Evolutionary conservation across 164 flowering plant species (phyloP).

Genomic region (Umbilicus rupestris): DNA sequence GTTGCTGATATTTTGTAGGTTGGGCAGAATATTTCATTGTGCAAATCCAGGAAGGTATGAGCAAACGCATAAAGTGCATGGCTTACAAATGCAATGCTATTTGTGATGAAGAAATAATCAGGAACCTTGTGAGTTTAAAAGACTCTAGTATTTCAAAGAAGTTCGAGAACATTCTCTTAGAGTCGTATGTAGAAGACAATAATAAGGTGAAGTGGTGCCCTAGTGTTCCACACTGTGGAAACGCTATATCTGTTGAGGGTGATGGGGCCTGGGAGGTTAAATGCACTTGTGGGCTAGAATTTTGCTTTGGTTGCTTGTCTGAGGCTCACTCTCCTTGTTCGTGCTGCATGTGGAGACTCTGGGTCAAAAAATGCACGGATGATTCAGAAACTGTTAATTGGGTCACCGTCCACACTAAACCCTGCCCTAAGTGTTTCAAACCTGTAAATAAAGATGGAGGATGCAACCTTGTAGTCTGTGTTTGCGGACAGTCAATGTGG

Average conservation of each 20-base stretch:
- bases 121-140: constrained; percentile 46
- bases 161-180: constrained; percentile 72
- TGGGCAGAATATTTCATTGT: constrained; percentile 77
- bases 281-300: constrained; percentile 74
- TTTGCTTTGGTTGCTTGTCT: constrained; percentile 72
- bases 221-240: constrained; percentile 89
- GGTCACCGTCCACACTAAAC: constrained; percentile 74
- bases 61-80: constrained; percentile 82
- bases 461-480: constrained; percentile 66
- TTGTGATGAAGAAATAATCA: constrained; percentile 70
- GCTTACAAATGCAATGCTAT: constrained; percentile 76
- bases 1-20: constrained; percentile 20
- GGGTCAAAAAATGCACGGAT: constrained; percentile 70
- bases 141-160: constrained; percentile 59
- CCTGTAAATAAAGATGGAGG: constrained; percentile 90
- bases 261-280: constrained; percentile 71
- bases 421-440: constrained; percentile 83
- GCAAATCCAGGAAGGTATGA: constrained; percentile 80
- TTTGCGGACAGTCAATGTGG: constrained; percentile 84
- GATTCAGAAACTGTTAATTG: constrained; percentile 80
- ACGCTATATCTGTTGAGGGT: constrained; percentile 76
- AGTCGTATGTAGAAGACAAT: constrained; percentile 84
- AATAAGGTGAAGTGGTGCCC: constrained; percentile 91
- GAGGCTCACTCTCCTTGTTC: constrained; percentile 97
- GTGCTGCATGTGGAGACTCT: constrained; percentile 83